Conservation (phyloP, 495 filamentous ascomycete species). For the Neurospora sp. region DNA sequence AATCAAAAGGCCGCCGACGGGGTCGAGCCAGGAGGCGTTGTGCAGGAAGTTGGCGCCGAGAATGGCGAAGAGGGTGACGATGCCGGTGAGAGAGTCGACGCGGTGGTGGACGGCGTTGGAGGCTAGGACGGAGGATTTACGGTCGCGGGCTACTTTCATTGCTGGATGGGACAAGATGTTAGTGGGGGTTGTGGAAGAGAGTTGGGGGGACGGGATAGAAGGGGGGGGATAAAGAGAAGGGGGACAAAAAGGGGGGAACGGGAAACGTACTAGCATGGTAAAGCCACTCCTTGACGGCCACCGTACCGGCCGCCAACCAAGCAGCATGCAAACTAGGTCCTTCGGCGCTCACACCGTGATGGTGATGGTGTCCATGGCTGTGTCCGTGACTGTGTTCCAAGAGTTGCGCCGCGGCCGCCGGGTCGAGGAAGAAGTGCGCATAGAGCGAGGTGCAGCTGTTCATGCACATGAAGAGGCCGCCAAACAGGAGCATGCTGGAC, state of each 20-base stretch:
- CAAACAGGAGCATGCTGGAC: conserved; percentile 74
- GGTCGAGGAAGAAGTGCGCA: conserved; percentile 69
- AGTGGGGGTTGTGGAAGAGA: not conserved
- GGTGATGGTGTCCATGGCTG: conserved; percentile 47
- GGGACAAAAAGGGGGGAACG: not conserved
- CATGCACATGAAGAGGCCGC: conserved; percentile 84
- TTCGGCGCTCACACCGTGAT: conserved; percentile 50
- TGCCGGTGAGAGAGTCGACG: conserved; percentile 86
- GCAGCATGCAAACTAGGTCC: conserved; percentile 85
- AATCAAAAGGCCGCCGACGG: conserved; percentile 86
- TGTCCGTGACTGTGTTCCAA: conserved; percentile 55
- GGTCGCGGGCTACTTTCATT: conserved; percentile 91
- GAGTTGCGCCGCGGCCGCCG: conserved; percentile 44
- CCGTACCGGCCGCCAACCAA: conserved; percentile 89
- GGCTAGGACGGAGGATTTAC: conserved; percentile 91
- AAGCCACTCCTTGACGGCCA: conserved; percentile 89
- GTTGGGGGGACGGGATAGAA: not conserved
- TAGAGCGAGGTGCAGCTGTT: conserved; percentile 65
- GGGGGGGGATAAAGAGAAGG: no score
- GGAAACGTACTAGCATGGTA: conserved; percentile 82
- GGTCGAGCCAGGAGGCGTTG: conserved; percentile 84
- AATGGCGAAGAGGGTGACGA: conserved; percentile 83
- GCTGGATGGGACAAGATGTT: conserved; percentile 37
- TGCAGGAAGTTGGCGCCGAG: conserved; percentile 77
- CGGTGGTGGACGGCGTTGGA: conserved; percentile 96